Evolutionary conservation across 768 basidiomycete genomes (phyloP).

Genomic region (Lactarius deliciosus): DNA sequence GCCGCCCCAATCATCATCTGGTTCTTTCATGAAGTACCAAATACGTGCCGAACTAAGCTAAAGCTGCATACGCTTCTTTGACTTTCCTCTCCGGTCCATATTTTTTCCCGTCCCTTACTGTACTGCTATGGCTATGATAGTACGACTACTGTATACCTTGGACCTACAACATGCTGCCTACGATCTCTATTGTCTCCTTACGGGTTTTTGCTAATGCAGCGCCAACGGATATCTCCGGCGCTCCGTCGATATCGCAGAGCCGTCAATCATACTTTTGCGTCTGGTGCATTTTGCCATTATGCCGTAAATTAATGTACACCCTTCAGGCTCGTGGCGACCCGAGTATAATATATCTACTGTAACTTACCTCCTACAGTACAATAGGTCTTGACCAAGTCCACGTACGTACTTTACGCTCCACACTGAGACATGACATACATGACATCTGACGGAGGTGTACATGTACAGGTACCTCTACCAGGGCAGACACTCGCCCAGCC

Average conservation of each 20-base stretch:
- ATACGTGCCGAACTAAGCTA: background rate
- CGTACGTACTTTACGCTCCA: background rate
- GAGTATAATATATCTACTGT: too few relatives aligned
- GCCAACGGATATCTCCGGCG: conserved; percentile 8
- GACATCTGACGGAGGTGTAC: background rate
- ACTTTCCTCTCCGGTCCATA: background rate
- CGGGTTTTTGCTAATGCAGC: background rate
- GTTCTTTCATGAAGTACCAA: too few relatives aligned
- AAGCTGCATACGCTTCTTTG: background rate
- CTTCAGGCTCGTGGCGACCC: background rate
- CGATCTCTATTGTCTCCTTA: background rate
- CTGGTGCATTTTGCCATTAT: conserved; percentile 4
- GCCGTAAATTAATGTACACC: conserved; percentile 9
- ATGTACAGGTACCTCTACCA: too few relatives aligned
- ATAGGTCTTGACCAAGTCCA: background rate
- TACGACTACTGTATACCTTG: background rate
- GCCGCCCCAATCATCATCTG: background rate
- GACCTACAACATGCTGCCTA: background rate
- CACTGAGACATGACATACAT: background rate
- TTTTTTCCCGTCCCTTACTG: background rate
- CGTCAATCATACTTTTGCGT: conserved; percentile 12
- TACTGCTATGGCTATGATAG: too few relatives aligned
- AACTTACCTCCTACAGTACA: too few relatives aligned
- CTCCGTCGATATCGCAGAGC: conserved; percentile 13
- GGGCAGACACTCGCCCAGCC: too few relatives aligned